Base-by-base conservation (phyloP, 768 basidiomycete genomes). In the Hydnomerulius pinastri region DNA sequence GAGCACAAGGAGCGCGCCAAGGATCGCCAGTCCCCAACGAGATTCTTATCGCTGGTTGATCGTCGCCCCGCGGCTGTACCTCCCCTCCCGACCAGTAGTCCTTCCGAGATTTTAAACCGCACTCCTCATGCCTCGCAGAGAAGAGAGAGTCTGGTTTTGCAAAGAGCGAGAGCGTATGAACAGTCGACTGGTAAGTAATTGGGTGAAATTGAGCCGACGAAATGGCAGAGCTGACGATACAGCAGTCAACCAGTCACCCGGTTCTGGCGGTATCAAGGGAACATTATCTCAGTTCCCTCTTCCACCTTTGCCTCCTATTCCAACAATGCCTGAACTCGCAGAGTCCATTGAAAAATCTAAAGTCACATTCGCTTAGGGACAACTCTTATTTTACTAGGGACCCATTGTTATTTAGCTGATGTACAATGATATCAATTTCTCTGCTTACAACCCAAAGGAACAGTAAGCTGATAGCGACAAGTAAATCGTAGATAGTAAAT, bases 221-320 rank as follows among this genome's bases (percentile, higher is more conserved):
- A 1, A 32, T n/a, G 4, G 2, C 29, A 44, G 35, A 12, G 15
- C 50, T 54, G 46, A 62, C 30, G 0, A 2, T 15, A 42, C 25
- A 48, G 54, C 1, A 6, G n/a, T 4, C 13, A 46, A 43, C 4
- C 53, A n/a, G 23, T n/a, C 49, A n/a, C 40, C 48, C 1, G 20
- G 23, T 9, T 13, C 17, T 5, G 15, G 24, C 27, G 51, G 49
- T 9, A 40, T 15, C 20, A 48, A 42, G 25, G 51, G 18, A 30
- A 25, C 27, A n/a, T 38, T 25, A 18, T 63, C 70, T 10, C 62
- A 70, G 48, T 74, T 77, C 60, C 65, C 73, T n/a, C 54, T 71
- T 50, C 72, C 76, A n/a, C 67, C 74, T 0, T 59, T 67, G 20
- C 61, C 68, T 27, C 58, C 67, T 7, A 56, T 71, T 13, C 62